Conservation (phyloP, 192 early-diverging fungal species). For the Phlyctochytrium bullatum region DNA sequence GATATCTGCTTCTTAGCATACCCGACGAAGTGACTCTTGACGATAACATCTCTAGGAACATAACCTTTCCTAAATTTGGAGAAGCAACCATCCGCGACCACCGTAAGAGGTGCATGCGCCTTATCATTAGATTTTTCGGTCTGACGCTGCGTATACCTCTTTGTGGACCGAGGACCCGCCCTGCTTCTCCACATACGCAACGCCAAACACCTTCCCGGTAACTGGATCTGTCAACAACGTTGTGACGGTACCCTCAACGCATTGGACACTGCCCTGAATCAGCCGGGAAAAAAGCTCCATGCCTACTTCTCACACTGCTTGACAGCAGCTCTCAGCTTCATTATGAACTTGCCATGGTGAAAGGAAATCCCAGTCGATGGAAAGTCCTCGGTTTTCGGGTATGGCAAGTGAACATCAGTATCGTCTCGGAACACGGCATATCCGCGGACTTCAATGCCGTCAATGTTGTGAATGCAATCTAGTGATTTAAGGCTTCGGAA, state of each 20-base stretch:
- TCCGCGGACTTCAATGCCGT: conserved; percentile 77
- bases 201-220: conserved; percentile 53
- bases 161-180: conserved; percentile 11
- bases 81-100: conserved; percentile 92
- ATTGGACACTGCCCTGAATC: conserved; percentile 56
- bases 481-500: background rate
- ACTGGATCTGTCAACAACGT: conserved; percentile 52
- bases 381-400: conserved; percentile 52
- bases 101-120: conserved; percentile 73
- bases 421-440: conserved; percentile 77
- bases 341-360: conserved; percentile 92
- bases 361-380: conserved; percentile 74
- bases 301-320: conserved; percentile 48
- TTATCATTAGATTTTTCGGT: conserved; percentile 7
- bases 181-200: conserved; percentile 42
- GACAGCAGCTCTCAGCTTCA: conserved; percentile 74
- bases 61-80: conserved; percentile 88
- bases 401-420: conserved; percentile 67
- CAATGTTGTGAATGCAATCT: conserved; percentile 81
- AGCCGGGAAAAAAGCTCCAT: background rate
- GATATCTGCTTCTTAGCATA: too few species aligned
- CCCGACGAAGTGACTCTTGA: conserved; percentile 73
- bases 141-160: background rate
- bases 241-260: conserved; percentile 74
- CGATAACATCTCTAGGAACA: conserved; percentile 48